Conservation (phyloP, 441 rosid species). For the Erysimum cheiri region DNA sequence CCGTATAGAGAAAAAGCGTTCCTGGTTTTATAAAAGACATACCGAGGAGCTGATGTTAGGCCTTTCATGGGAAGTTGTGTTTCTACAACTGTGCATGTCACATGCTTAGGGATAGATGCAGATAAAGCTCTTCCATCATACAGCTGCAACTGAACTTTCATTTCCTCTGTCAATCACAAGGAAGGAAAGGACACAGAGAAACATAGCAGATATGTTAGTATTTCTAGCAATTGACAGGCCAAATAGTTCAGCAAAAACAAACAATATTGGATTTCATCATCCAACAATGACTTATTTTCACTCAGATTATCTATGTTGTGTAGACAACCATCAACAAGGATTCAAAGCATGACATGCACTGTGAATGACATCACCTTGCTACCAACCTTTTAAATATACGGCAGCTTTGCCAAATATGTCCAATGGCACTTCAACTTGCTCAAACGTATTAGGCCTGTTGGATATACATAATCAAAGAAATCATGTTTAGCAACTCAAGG, state of each 20-base stretch:
- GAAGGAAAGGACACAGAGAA: slow-evolving; percentile 7
- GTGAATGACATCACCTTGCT: background rate
- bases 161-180: slow-evolving; percentile 68
- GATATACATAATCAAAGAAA: slow-evolving; percentile 32
- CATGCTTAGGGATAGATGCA: slow-evolving; percentile 83
- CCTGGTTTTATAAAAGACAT: slow-evolving; percentile 21
- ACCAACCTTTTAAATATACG: slow-evolving; percentile 77
- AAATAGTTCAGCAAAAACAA: background rate
- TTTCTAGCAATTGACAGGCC: background rate
- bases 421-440: slow-evolving; percentile 84
- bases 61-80: slow-evolving; percentile 73
- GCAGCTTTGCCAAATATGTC: slow-evolving; percentile 82
- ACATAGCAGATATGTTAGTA: background rate
- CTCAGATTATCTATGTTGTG: background rate
- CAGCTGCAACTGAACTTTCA: slow-evolving; percentile 75
- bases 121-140: slow-evolving; percentile 81
- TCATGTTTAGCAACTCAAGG: slow-evolving; percentile 11
- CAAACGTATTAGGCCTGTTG: slow-evolving; percentile 76
- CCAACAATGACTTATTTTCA: background rate
- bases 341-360: background rate
- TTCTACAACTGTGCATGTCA: slow-evolving; percentile 75
- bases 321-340: background rate
- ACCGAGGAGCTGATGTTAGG: slow-evolving; percentile 76
- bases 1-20: background rate
- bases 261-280: background rate